These are phyloP conservation scores for Xylariaceae sp. DNA, from an alignment of 2,329 filamentous ascomycete species.

Conservation along the genomic window DNA sequence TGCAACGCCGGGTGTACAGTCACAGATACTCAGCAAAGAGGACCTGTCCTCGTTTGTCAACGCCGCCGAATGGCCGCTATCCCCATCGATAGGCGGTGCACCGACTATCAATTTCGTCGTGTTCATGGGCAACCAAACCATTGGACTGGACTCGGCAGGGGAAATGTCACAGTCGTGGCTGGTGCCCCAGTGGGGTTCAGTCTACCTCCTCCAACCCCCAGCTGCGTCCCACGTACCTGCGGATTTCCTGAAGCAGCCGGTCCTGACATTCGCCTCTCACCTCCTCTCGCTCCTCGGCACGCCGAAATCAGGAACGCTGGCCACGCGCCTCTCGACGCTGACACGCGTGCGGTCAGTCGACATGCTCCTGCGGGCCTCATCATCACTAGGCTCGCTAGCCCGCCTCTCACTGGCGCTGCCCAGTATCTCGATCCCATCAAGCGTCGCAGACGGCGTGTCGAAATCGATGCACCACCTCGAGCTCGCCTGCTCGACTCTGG, in stretches of 20 bases:
- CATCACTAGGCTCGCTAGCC: constrained; percentile 88
- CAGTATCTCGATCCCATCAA: constrained; percentile 85
- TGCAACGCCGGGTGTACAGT: constrained; percentile 65
- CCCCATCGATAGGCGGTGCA: constrained; percentile 86
- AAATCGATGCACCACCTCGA: constrained; percentile 76
- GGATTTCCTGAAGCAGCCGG: constrained; percentile 70
- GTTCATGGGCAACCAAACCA: constrained; percentile 79
- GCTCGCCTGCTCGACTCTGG: constrained; percentile 70
- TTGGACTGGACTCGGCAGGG: constrained; percentile 45
- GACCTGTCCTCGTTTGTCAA: constrained; percentile 95
- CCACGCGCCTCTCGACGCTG: constrained; percentile 79
- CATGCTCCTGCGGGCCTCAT: constrained; percentile 83
- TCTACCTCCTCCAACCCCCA: constrained; percentile 55
- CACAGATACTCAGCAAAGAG: constrained; percentile 70
- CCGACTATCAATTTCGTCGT: constrained; percentile 96
- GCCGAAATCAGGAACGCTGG: constrained; percentile 77
- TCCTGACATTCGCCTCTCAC: constrained; percentile 89
- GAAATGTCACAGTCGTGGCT: constrained; percentile 71
- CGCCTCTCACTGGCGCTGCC: constrained; percentile 79
- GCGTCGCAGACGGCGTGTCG: constrained; percentile 81
- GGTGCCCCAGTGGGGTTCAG: constrained; percentile 89
- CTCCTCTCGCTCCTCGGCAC: constrained; percentile 84
- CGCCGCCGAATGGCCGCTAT: constrained; percentile 94
- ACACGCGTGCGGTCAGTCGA: constrained; percentile 82
- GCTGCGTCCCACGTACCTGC: constrained; percentile 54